These are phyloP conservation scores for Penicillium sp. DNA, from an alignment of 2,329 filamentous ascomycete species.

Conservation along the genomic window DNA sequence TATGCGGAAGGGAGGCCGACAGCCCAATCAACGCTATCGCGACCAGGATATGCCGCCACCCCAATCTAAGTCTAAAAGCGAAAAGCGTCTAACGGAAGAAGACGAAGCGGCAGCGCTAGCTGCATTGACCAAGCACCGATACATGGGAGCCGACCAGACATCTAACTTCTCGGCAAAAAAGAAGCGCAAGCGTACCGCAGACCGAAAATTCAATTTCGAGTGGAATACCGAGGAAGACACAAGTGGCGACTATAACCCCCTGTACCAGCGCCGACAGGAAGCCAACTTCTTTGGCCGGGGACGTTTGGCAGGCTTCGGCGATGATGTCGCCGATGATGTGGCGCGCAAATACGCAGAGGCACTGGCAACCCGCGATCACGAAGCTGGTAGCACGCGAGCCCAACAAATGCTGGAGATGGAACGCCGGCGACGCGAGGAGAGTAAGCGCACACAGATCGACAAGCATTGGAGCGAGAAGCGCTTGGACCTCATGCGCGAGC, in stretches of 20 bases:
- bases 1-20: conserved; percentile 37
- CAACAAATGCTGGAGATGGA: conserved; percentile 83
- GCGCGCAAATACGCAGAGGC: conserved; percentile 62
- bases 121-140: conserved; percentile 71
- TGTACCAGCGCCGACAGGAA: conserved; percentile 68
- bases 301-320: conserved; percentile 63
- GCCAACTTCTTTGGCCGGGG: conserved; percentile 69
- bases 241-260: conserved; percentile 74
- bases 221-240: conserved; percentile 97
- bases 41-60: conserved; percentile 52
- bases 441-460: conserved; percentile 70
- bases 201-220: conserved; percentile 98
- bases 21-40: conserved; percentile 8
- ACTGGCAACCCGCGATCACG: conserved; percentile 70
- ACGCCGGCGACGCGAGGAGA: conserved; percentile 69
- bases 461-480: conserved; percentile 96
- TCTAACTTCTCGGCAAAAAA: conserved; percentile 93
- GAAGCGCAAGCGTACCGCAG: conserved; percentile 86
- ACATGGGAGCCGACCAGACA: conserved; percentile 88
- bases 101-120: conserved; percentile 66
- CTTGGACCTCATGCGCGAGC: conserved; percentile 88
- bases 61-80: conserved; percentile 42
- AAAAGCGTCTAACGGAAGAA: conserved; percentile 48
- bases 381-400: conserved; percentile 73
- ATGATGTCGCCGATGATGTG: conserved; percentile 53